phyloP scores from a whole-genome alignment of 768 basidiomycete species.

The Leucogyrophana mollusca region DNA sequence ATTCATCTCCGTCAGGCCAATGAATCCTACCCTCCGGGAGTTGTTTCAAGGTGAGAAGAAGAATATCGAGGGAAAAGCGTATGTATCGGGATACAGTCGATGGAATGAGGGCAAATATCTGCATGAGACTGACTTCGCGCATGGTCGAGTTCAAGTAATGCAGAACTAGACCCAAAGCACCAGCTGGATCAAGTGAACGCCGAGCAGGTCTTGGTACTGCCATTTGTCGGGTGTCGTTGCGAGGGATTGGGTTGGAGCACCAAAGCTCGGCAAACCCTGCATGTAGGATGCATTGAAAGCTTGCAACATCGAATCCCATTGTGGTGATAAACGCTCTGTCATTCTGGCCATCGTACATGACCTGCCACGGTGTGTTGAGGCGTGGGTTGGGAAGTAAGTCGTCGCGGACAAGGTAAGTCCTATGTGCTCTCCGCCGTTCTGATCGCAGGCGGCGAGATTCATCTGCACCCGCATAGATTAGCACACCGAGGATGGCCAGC shows the following conservation, averaged over 20 bases:
- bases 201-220: constrained; percentile 22
- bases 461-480: too few species aligned
- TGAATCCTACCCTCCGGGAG: constrained; percentile 26
- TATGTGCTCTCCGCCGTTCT: too few species aligned
- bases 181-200: constrained; percentile 30
- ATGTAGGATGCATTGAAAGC: constrained; percentile 32
- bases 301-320: constrained; percentile 40
- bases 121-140: constrained; percentile 31
- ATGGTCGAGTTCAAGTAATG: constrained; percentile 42
- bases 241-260: constrained; percentile 28
- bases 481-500: too few species aligned
- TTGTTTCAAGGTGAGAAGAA: constrained; percentile 23
- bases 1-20: constrained; percentile 25
- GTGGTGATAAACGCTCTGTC: constrained; percentile 45
- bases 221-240: constrained; percentile 17
- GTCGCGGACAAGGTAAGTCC: too few species aligned
- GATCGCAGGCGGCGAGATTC: too few species aligned
- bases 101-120: constrained; percentile 40
- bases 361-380: constrained; percentile 35
- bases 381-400: constrained; percentile 36
- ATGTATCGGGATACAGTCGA: constrained; percentile 34
- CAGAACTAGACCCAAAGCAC: constrained; percentile 39
- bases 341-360: constrained; percentile 25
- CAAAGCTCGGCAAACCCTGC: constrained; percentile 30
- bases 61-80: constrained; percentile 26